Percentiles rank a stretch among this genome's conserved stretches.
phyloP scores from a whole-genome alignment of 257 asterid species.

The Solanum chiquidenum region DNA sequence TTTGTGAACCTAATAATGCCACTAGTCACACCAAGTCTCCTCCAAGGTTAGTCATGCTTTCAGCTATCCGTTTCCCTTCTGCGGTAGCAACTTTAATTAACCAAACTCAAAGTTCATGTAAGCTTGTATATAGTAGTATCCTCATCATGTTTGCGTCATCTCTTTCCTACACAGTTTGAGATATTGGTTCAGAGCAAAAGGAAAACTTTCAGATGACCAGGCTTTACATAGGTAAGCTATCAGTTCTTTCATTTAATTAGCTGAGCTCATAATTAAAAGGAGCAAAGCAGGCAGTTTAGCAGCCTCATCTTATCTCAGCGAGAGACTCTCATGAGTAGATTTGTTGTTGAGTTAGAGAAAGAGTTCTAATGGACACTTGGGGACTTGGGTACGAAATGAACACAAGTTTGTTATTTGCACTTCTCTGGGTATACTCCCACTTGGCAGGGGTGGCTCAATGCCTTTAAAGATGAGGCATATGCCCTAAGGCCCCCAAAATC shows the following conservation, averaged over 20 bases:
- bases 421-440: neutral
- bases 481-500: no score
- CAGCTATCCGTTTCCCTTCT: constrained; percentile 3
- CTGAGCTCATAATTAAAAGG: neutral
- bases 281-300: neutral
- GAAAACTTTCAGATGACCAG: constrained; percentile 84
- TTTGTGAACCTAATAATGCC: constrained; percentile 57
- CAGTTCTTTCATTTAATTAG: neutral
- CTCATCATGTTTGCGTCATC: neutral
- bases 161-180: constrained; percentile 45
- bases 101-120: neutral
- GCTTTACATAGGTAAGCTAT: constrained; percentile 71
- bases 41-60: constrained; percentile 56
- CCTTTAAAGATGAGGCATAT: no score
- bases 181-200: constrained; percentile 94
- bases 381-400: neutral
- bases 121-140: neutral
- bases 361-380: neutral
- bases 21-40: constrained; percentile 70
- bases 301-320: neutral
- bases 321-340: neutral
- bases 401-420: neutral
- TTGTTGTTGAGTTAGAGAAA: neutral
- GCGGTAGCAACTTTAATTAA: neutral
- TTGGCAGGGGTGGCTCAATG: neutral